Base-by-base conservation (phyloP, 768 basidiomycete species). In the Leccinum barrowsii region DNA sequence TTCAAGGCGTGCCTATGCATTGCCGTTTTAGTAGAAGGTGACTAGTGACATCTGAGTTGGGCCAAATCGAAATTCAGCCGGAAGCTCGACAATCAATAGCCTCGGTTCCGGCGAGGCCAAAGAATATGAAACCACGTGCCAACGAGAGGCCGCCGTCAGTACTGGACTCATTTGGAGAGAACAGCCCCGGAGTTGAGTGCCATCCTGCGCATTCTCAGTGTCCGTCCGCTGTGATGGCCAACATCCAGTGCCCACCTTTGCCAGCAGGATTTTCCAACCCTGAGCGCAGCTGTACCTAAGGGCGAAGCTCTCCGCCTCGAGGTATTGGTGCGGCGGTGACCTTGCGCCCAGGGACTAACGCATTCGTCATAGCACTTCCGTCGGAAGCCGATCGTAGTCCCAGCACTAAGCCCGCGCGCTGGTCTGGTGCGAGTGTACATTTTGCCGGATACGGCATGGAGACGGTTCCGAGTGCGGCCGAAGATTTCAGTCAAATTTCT, bases 231-330 rank as follows among this genome's bases (percentile, higher is more conserved):
- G 61, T 53, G 60, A 58, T 61, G 55, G 47, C 57, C 22, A 63
- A 60, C 50, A 8, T 57, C 56, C 55, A 54, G 55, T 57, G 57
- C 28, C 58, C 59, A 57, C 51, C 30, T 55, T 57, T 54, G 56
- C 42, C 42, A 44, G 60, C 62, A 63, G 55, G 60, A 56, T 44
- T 54, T 59, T 51, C 42, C 71, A 74, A 67, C 71, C 73, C 71
- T 74, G 71, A 64, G 55, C 63, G 68, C 69, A 74, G 68, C 2
- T 64, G 63, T 72, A 72, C 72, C 70, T 67, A 69, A 73, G 59
- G 54, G 63, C 47, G 59, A 72, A 67, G 51, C 30, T 63, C 62
- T 56, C 7, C 42, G 59, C 71, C 71, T 74, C 71, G 71, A 71
- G 71, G 71, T 63, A 63, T 69, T 34, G 55, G 71, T 73, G 73